Percentiles rank a stretch among this genome's conserved stretches.
Conservation (phyloP, 2,329 filamentous ascomycete species). For the Penicillium sp. region DNA sequence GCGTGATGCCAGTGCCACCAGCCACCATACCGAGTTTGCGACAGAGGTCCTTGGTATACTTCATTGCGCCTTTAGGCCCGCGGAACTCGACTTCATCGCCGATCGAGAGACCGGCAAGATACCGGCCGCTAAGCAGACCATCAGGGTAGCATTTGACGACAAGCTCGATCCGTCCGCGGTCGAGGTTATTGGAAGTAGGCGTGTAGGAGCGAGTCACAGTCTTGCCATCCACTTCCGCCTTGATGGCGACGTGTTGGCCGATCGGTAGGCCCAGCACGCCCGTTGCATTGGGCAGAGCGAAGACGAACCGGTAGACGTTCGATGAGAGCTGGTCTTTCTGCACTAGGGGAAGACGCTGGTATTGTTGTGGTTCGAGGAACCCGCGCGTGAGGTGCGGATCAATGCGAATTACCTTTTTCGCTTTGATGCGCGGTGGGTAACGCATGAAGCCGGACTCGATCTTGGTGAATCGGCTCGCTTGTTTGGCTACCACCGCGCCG, state of each 20-base stretch:
- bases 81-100: slow-evolving; percentile 41
- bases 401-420: slow-evolving; percentile 31
- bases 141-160: slow-evolving; percentile 33
- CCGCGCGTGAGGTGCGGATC: slow-evolving; percentile 41
- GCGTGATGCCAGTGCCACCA: slow-evolving; percentile 49
- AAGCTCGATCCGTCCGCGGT: slow-evolving; percentile 39
- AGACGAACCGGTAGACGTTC: slow-evolving; percentile 50
- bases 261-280: slow-evolving; percentile 59
- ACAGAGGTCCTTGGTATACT: slow-evolving; percentile 36
- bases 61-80: slow-evolving; percentile 43
- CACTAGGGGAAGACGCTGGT: slow-evolving; percentile 52
- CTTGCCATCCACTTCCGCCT: slow-evolving; percentile 52
- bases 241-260: slow-evolving; percentile 62
- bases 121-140: slow-evolving; percentile 22
- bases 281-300: slow-evolving; percentile 51
- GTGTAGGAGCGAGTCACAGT: slow-evolving; percentile 59
- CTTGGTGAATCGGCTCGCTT: slow-evolving; percentile 25
- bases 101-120: slow-evolving; percentile 25
- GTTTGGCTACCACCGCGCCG: slow-evolving; percentile 13
- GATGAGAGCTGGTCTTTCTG: slow-evolving; percentile 27
- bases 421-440: slow-evolving; percentile 46
- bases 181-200: slow-evolving; percentile 43
- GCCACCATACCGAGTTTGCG: slow-evolving; percentile 45
- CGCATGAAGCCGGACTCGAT: slow-evolving; percentile 31
- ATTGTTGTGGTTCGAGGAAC: slow-evolving; percentile 53